Evolutionary conservation across 2,329 filamentous ascomycete species (phyloP), one percentile per base, ranked within the genome.

Genomic region (Colletotrichum tofieldiae): DNA sequence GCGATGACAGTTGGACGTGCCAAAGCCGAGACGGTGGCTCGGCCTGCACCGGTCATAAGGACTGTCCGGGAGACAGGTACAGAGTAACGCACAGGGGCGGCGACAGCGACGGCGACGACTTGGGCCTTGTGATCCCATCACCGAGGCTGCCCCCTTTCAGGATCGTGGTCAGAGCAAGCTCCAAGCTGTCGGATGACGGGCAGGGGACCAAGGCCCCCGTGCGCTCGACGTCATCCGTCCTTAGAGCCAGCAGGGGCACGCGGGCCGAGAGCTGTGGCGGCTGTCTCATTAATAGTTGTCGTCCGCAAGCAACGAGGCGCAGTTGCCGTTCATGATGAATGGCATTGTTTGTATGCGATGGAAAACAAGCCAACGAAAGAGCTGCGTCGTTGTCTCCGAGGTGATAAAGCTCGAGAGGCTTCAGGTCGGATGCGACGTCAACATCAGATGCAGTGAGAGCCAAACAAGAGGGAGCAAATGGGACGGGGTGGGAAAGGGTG

Each of bases 161-260:
- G n/a, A n/a, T 49, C 60, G 29, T 14, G 16, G 16, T 16, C 7
- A 20, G 20, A 20, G n/a, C 54, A 58, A 58, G 54, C 35, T 58
- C n/a, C n/a, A 18, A 58, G 35, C n/a, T 51, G 63, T 67, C 56
- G 49, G 43, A 47, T 71, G 68, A 62, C 64, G 32, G 55, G 47
- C 18, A 49, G 49, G 37, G 32, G 67, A 45, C 12, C 52, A 11
- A 5, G 37, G n/a, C 16, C 41, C 63, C 56, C 68, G 56, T 61
- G 56, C 56, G 63, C 63, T 65, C 56, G 67, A 71, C 67, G 67
- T 67, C 63, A 71, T 71, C 63, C 32, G 63, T 52, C 45, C 9
- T 45, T 41, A 39, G 20, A 41, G 39, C 32, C 47, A 69, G 20
- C 41, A 65, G 66, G 66, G 66, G n/a, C 23, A 29, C 3, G 66